Evolutionary conservation across 768 basidiomycete species (phyloP).

Genomic region (Lyophyllum decastes): DNA sequence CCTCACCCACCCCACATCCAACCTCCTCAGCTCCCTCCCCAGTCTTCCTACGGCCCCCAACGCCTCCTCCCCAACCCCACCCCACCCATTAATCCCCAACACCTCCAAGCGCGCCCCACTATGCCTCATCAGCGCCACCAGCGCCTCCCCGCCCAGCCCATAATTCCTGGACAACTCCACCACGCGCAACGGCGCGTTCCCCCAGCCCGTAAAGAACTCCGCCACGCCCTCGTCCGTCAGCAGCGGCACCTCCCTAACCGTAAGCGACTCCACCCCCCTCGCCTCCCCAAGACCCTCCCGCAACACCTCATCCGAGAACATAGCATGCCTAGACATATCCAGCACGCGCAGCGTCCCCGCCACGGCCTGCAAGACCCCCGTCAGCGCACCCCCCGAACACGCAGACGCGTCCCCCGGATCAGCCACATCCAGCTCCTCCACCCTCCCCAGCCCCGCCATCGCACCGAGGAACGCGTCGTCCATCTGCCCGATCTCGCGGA

Average conservation of each 20-base stretch:
- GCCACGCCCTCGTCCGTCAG: slow-evolving; percentile 74
- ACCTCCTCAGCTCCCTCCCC: slow-evolving; percentile 43
- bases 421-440: slow-evolving; percentile 71
- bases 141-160: slow-evolving; percentile 49
- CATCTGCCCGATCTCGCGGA: slow-evolving; percentile 78
- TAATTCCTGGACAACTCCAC: slow-evolving; percentile 70
- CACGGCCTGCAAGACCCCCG: slow-evolving; percentile 53
- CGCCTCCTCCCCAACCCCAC: slow-evolving; percentile 52
- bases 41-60: slow-evolving; percentile 34
- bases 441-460: slow-evolving; percentile 18
- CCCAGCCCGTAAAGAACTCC: slow-evolving; percentile 65
- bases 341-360: slow-evolving; percentile 61
- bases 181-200: slow-evolving; percentile 47
- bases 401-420: slow-evolving; percentile 50
- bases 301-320: slow-evolving; percentile 63
- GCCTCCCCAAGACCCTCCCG: slow-evolving; percentile 58
- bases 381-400: slow-evolving; percentile 56
- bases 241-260: slow-evolving; percentile 54
- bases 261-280: slow-evolving; percentile 49
- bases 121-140: slow-evolving; percentile 66
- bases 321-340: slow-evolving; percentile 69
- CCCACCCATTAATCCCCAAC: slow-evolving; percentile 81
- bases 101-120: slow-evolving; percentile 58
- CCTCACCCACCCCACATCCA: slow-evolving; percentile 89
- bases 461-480: slow-evolving; percentile 62